Percentiles rank a stretch among this genome's conserved stretches.
phyloP scores from a whole-genome alignment of 1,284 basidiomycete species.

The Heterobasidion annosum region DNA sequence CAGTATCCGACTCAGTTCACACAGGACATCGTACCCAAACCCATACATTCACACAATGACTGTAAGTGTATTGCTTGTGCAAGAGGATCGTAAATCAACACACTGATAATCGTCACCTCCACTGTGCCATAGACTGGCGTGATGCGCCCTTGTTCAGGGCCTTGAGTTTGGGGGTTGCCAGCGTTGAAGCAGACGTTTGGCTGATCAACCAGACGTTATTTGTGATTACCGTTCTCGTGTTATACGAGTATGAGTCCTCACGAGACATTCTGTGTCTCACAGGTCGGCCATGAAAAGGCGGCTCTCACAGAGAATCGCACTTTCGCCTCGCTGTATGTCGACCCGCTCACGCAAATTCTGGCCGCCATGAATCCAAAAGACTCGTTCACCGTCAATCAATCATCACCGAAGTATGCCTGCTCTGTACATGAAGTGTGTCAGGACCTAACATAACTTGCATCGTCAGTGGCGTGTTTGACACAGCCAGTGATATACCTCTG shows the following conservation, averaged over 20 bases:
- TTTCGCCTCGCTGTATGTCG: conserved; percentile 36
- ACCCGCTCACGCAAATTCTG: conserved; percentile 36
- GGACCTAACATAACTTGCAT: neutral
- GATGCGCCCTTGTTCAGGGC: conserved; percentile 42
- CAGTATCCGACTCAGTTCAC: conserved; percentile 43
- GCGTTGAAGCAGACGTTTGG: conserved; percentile 49
- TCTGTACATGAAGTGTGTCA: neutral
- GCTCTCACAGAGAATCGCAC: conserved; percentile 24
- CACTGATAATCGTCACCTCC: neutral
- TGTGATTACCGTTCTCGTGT: conserved; percentile 17
- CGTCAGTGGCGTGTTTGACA: conserved; percentile 39
- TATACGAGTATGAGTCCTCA: neutral
- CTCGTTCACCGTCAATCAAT: conserved; percentile 29
- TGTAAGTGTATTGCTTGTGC: conserved; percentile 24
- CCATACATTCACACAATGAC: conserved; percentile 48
- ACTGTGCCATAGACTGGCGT: conserved; percentile 34
- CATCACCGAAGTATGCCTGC: conserved; percentile 28
- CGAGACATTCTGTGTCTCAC: neutral
- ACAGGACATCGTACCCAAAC: conserved; percentile 39
- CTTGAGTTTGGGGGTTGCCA: conserved; percentile 39
- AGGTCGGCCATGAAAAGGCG: conserved; percentile 40
- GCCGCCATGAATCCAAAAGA: conserved; percentile 32
- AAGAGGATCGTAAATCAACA: neutral
- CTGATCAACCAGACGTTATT: conserved; percentile 35
- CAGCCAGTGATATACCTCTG: conserved; percentile 27